These are phyloP conservation scores for Thelonectria blattea DNA, from an alignment of 2,329 filamentous ascomycete genomes.

Conservation along the genomic window DNA sequence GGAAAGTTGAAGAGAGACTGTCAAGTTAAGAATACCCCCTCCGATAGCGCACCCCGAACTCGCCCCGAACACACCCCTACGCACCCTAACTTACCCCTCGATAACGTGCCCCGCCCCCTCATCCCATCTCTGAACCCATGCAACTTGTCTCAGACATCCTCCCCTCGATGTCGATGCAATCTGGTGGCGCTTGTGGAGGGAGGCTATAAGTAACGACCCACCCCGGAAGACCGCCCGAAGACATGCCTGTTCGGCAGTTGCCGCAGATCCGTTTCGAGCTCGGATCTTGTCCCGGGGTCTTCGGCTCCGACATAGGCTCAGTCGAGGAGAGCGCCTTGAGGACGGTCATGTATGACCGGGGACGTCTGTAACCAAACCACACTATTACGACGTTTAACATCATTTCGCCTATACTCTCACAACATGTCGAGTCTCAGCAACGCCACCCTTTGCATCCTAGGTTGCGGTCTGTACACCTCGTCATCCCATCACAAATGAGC, in stretches of 20 bases:
- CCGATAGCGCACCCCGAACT: not conserved
- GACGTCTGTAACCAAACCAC: not conserved
- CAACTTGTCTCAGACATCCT: not conserved
- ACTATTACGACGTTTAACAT: not conserved
- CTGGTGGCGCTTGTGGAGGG: not conserved
- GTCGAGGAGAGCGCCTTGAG: not conserved
- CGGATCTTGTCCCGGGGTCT: not conserved
- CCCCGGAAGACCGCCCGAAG: not conserved
- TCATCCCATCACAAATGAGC: not conserved
- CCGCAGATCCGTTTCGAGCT: not conserved
- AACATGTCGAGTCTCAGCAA: constrained; percentile 27
- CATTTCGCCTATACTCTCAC: not conserved
- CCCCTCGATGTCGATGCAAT: not conserved
- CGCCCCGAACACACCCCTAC: no score
- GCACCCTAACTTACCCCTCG: no score
- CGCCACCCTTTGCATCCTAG: constrained; percentile 35
- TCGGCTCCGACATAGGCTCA: no score
- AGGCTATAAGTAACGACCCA: not conserved
- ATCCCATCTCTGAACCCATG: no score
- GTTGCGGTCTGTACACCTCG: constrained; percentile 24
- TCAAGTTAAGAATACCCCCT: not conserved
- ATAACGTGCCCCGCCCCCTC: no score
- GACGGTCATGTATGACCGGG: not conserved
- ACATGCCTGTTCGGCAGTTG: not conserved
- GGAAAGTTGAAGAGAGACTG: not conserved